Conservation (phyloP, 352 stramenopile species). For the Globisporangium mamillatum region DNA sequence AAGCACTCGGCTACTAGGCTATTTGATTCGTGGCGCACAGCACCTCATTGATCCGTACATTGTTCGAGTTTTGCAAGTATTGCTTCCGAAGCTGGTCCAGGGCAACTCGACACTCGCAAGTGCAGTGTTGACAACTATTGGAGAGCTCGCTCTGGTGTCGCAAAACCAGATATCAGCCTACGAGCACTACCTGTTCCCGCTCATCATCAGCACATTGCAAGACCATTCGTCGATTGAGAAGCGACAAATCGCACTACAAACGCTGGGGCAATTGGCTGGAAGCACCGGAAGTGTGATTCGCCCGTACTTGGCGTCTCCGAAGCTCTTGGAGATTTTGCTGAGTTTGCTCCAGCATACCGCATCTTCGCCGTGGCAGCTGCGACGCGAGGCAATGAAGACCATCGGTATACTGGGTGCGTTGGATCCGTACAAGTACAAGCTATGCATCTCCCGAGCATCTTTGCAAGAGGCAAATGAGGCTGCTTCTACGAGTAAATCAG, state of each 20-base stretch:
- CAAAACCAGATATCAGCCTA: conserved; percentile 91
- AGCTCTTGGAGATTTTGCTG: conserved; percentile 93
- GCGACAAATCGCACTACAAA: conserved; percentile 94
- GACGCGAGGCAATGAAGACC: conserved; percentile 95
- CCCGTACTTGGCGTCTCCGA: conserved; percentile 95
- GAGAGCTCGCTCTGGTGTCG: conserved; percentile 91
- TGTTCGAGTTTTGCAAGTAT: conserved; percentile 64
- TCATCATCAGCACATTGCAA: conserved; percentile 95
- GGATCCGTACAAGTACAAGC: conserved; percentile 95
- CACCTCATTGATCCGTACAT: conserved; percentile 87
- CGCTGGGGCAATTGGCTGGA: conserved; percentile 92
- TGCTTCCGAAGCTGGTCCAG: conserved; percentile 86
- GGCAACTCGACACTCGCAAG: conserved; percentile 79
- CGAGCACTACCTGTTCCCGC: conserved; percentile 92
- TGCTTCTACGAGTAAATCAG: conserved; percentile 27
- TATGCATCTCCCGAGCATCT: conserved; percentile 68
- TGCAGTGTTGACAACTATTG: conserved; percentile 76
- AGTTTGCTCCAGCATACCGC: conserved; percentile 92
- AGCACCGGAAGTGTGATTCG: conserved; percentile 93
- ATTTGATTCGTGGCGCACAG: conserved; percentile 81
- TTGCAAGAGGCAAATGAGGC: conserved; percentile 67
- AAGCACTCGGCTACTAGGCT: conserved; percentile 81
- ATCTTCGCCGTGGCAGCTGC: conserved; percentile 88
- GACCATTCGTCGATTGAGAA: conserved; percentile 96
- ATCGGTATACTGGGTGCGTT: conserved; percentile 95